Evolutionary conservation across 2,329 filamentous ascomycete genomes (phyloP).

Genomic region (Scorias spongiosa): DNA sequence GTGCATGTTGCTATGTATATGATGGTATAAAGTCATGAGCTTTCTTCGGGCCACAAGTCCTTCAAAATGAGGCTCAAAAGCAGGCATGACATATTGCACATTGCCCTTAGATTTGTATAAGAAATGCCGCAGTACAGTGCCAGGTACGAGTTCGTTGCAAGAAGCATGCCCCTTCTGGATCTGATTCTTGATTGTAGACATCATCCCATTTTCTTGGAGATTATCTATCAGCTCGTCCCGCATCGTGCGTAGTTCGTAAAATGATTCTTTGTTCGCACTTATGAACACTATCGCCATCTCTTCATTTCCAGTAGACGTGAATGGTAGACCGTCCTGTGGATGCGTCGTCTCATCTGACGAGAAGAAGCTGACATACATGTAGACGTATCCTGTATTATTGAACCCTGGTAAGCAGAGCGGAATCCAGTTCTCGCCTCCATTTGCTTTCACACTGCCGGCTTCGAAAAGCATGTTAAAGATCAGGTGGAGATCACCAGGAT

Average conservation of each 20-base stretch:
- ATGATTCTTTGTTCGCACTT: conserved; percentile 82
- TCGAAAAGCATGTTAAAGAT: conserved; percentile 99
- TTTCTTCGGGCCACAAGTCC: conserved; percentile 24
- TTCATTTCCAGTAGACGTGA: conserved; percentile 39
- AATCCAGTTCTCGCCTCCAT: conserved; percentile 95
- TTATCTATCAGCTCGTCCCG: conserved; percentile 49
- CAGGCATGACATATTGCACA: conserved; percentile 90
- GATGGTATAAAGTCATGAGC: conserved; percentile 71
- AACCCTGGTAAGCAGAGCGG: conserved; percentile 91
- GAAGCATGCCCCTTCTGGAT: conserved; percentile 55
- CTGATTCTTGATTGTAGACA: conserved; percentile 59
- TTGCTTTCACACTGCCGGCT: conserved; percentile 78
- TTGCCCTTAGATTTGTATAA: conserved; percentile 89
- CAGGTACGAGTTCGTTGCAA: conserved; percentile 62
- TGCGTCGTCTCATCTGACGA: conserved; percentile 38
- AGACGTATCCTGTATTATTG: conserved; percentile 90
- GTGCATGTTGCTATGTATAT: conserved; percentile 73
- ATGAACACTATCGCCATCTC: conserved; percentile 83
- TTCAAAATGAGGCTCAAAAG: conserved; percentile 55
- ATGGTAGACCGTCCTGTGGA: conserved; percentile 17
- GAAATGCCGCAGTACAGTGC: conserved; percentile 74
- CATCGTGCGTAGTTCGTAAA: conserved; percentile 72
- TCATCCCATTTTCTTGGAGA: conserved; percentile 58
- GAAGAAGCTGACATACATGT: conserved; percentile 98
- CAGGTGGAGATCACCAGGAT: conserved; percentile 86